Percentiles rank a stretch among this genome's conserved stretches.
Evolutionary conservation across 1,284 basidiomycete genomes (phyloP).

Genomic region (Puccinia sorghi): DNA sequence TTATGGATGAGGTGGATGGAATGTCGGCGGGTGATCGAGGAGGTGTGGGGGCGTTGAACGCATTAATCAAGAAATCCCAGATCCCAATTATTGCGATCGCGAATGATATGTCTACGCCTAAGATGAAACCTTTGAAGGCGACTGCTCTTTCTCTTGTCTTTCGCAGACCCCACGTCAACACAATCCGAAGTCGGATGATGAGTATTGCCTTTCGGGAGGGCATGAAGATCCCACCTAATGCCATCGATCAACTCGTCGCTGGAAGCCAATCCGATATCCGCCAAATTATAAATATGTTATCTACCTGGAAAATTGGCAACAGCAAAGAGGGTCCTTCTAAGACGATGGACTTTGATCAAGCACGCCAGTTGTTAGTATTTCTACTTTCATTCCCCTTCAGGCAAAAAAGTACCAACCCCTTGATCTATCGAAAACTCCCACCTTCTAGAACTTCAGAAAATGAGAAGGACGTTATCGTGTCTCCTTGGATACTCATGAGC

Average conservation of each 20-base stretch:
- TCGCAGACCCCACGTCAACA: conserved; percentile 72
- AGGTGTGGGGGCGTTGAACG: conserved; percentile 88
- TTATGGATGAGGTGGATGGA: conserved; percentile 99
- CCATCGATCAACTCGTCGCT: conserved; percentile 84
- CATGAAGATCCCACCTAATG: conserved; percentile 83
- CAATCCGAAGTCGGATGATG: conserved; percentile 80
- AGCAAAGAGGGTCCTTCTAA: conserved; percentile 58
- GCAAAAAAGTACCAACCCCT: background rate
- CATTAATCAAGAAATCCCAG: conserved; percentile 89
- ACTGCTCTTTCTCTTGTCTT: conserved; percentile 78
- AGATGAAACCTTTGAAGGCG: conserved; percentile 80
- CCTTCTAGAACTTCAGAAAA: conserved; percentile 73
- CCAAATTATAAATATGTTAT: conserved; percentile 95
- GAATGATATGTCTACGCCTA: conserved; percentile 81
- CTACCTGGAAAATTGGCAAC: conserved; percentile 81
- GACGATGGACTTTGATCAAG: conserved; percentile 84
- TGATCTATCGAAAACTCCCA: conserved; percentile 31
- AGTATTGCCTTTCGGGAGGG: conserved; percentile 88
- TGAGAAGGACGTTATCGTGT: conserved; percentile 87
- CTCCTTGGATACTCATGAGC: conserved; percentile 81
- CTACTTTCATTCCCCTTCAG: background rate
- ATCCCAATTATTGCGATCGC: conserved; percentile 98
- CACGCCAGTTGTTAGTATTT: conserved; percentile 71
- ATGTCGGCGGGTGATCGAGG: conserved; percentile 98
- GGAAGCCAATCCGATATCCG: conserved; percentile 93